Conservation (phyloP, 1,139 yeast genomes). For the Diutina siamensis region DNA sequence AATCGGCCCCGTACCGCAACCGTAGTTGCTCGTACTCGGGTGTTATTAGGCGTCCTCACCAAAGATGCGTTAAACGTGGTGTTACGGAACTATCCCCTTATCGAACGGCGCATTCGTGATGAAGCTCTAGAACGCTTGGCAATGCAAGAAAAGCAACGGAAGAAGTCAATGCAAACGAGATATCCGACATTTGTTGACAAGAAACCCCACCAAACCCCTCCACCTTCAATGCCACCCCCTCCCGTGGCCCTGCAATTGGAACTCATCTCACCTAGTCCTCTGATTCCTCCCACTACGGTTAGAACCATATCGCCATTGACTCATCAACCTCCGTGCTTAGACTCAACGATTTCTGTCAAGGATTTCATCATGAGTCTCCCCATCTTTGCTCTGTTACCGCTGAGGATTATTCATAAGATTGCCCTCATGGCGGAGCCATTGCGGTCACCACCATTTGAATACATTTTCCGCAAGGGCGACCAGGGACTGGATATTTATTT, state of each 20-base stretch:
- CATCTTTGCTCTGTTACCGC: constrained; percentile 45
- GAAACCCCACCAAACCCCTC: not conserved
- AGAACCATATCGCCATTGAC: not conserved
- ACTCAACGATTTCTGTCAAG: constrained; percentile 11
- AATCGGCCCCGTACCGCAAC: constrained; percentile 72
- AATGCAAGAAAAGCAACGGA: constrained; percentile 45
- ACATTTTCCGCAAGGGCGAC: constrained; percentile 49
- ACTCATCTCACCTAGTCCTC: not conserved
- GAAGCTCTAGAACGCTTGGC: constrained; percentile 71
- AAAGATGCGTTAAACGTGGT: constrained; percentile 51
- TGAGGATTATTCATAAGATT: constrained; percentile 46
- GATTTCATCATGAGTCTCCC: constrained; percentile 48
- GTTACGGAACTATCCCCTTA: constrained; percentile 47
- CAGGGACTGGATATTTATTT: constrained; percentile 54
- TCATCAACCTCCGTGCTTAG: not conserved
- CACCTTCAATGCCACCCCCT: not conserved
- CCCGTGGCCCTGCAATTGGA: constrained; percentile 1
- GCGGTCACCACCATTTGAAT: constrained; percentile 43
- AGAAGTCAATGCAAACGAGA: not conserved
- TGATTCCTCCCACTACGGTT: not conserved
- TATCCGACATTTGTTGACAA: not conserved
- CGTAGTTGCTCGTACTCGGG: constrained; percentile 59
- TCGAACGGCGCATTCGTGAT: constrained; percentile 59
- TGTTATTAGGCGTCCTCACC: constrained; percentile 56
- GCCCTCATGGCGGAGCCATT: constrained; percentile 53